A percentile compares a stretch with the other conserved stretches of the same genome.
Evolutionary conservation across 1,284 basidiomycete genomes (phyloP).

Genomic region (Melampsora larici-populina): DNA sequence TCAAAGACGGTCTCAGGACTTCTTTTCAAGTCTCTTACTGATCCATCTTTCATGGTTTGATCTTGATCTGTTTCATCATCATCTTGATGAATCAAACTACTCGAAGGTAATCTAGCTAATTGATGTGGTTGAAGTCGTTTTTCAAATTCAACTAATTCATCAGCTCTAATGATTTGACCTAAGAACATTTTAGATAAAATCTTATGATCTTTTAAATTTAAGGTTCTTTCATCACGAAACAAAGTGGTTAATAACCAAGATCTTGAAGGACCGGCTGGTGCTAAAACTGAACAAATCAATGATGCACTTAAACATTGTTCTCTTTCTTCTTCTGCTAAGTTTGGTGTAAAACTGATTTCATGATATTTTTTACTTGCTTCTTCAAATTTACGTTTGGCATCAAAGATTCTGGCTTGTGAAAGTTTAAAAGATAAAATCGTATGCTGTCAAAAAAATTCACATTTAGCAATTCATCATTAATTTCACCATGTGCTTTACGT

Average conservation of each 20-base stretch:
- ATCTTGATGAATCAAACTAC: constrained; percentile 63
- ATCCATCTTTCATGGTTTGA: constrained; percentile 52
- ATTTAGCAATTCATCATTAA: not conserved
- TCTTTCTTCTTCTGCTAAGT: constrained; percentile 51
- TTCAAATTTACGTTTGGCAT: constrained; percentile 83
- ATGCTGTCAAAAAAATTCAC: constrained; percentile 5
- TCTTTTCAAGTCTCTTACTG: no score
- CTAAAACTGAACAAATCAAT: constrained; percentile 92
- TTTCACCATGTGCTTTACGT: not conserved
- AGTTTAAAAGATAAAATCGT: constrained; percentile 50
- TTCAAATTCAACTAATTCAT: constrained; percentile 86
- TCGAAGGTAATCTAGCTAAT: constrained; percentile 71
- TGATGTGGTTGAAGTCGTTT: constrained; percentile 84
- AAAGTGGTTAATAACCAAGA: constrained; percentile 85
- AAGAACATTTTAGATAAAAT: constrained; percentile 96
- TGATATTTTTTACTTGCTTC: constrained; percentile 95
- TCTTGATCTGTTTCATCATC: constrained; percentile 50
- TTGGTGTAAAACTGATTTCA: constrained; percentile 80
- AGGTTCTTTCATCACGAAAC: constrained; percentile 85
- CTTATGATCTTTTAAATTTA: constrained; percentile 73
- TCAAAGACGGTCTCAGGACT: constrained; percentile 94
- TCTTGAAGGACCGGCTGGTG: constrained; percentile 91
- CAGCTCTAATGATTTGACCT: constrained; percentile 85
- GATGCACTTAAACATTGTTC: constrained; percentile 62
- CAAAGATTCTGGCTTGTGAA: constrained; percentile 75